phyloP scores from a whole-genome alignment of 2,329 filamentous ascomycete genomes.

The Colletotrichum tropicicola region DNA sequence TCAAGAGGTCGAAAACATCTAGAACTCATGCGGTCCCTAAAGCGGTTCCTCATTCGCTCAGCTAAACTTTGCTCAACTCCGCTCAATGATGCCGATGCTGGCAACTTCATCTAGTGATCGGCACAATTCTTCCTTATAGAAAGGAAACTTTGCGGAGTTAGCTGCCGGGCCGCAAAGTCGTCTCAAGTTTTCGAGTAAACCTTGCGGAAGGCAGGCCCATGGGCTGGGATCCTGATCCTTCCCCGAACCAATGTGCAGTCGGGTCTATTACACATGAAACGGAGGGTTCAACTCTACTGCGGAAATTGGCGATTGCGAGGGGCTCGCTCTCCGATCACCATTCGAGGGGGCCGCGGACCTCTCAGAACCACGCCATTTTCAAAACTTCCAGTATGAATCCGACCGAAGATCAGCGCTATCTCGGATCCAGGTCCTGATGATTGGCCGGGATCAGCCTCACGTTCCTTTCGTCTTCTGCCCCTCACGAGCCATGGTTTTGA shows the following conservation, averaged over 20 bases:
- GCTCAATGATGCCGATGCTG: no score
- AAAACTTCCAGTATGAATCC: not conserved
- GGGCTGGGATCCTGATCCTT: not conserved
- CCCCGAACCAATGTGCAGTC: not conserved
- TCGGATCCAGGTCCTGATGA: not conserved
- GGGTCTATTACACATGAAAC: not conserved
- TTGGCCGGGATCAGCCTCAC: not conserved
- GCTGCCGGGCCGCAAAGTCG: not conserved
- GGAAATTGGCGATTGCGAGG: not conserved
- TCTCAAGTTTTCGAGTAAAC: not conserved
- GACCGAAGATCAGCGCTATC: not conserved
- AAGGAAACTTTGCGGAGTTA: no score
- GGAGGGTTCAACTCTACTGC: not conserved
- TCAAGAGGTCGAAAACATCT: no score
- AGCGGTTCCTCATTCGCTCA: no score
- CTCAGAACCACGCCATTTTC: not conserved
- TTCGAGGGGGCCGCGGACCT: not conserved
- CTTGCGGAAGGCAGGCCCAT: not conserved
- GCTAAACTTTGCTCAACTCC: no score
- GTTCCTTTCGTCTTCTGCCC: not conserved
- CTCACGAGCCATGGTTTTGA: not conserved
- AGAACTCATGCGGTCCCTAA: no score
- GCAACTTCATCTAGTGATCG: no score
- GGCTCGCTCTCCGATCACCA: not conserved
- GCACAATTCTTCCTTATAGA: no score